Evolutionary conservation across 129 eudicot species (phyloP).

Genomic region (Flaveria robusta): DNA sequence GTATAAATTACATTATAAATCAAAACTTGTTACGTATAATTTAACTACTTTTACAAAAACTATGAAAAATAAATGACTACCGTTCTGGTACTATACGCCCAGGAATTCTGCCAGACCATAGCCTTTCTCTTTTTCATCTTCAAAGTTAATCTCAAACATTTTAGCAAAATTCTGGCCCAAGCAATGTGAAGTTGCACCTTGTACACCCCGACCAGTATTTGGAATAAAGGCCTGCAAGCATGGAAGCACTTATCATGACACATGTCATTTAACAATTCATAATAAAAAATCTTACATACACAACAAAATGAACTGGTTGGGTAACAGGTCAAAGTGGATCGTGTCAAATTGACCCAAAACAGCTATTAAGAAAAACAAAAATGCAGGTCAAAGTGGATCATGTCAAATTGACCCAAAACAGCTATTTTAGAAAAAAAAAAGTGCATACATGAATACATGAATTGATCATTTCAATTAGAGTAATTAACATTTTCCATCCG

Average conservation of each 20-base stretch:
- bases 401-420: neutral
- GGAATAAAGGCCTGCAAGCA: slow-evolving; percentile 79
- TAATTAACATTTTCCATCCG: neutral
- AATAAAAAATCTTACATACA: neutral
- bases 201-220: slow-evolving; percentile 89
- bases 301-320: neutral
- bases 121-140: slow-evolving; percentile 79
- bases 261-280: neutral
- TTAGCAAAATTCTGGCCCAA: slow-evolving; percentile 94
- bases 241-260: neutral
- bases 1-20: slow-evolving; percentile 10
- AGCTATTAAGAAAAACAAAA: neutral
- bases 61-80: slow-evolving; percentile 32
- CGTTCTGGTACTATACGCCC: slow-evolving; percentile 96
- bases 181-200: slow-evolving; percentile 98
- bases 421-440: neutral
- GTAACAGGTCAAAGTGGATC: neutral
- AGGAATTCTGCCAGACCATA: slow-evolving; percentile 96
- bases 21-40: neutral
- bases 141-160: slow-evolving; percentile 88
- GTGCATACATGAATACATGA: too few relatives aligned
- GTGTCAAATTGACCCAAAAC: neutral
- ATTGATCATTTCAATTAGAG: neutral
- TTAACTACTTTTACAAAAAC: neutral
- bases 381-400: neutral